Percentiles rank a stretch among this genome's conserved stretches.
Evolutionary conservation across 2,329 filamentous ascomycete species (phyloP).

Genomic region (Amesomyces nigricolor): DNA sequence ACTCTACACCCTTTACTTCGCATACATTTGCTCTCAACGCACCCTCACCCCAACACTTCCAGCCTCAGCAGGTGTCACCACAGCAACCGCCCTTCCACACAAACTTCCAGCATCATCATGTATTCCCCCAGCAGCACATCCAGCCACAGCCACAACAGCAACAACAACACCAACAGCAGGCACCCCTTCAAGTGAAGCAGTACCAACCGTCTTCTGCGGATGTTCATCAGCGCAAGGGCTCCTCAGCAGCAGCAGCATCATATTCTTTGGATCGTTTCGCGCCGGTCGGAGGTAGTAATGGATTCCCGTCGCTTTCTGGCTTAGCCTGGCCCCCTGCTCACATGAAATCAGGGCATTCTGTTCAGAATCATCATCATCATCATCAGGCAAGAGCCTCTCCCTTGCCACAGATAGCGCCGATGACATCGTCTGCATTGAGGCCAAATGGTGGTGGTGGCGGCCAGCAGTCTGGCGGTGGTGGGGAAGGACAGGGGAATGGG

Average conservation of each 20-base stretch:
- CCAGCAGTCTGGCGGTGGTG: constrained; percentile 16
- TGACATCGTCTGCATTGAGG: constrained; percentile 26
- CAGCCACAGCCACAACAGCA: constrained; percentile 11
- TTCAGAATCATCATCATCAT: constrained; percentile 29
- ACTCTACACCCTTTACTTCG: constrained; percentile 28
- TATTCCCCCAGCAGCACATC: constrained; percentile 6
- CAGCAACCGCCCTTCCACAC: constrained; percentile 9
- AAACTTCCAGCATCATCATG: constrained; percentile 15
- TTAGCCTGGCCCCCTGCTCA: constrained; percentile 29
- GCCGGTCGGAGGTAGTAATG: constrained; percentile 28
- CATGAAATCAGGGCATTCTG: constrained; percentile 34
- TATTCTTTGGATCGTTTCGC: constrained; percentile 27
- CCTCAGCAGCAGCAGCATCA: constrained; percentile 16
- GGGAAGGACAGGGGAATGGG: constrained; percentile 32
- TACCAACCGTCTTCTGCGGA: constrained; percentile 23
- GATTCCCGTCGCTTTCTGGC: constrained; percentile 29
- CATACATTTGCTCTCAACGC: constrained; percentile 34
- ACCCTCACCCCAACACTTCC: constrained; percentile 22
- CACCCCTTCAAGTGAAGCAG: constrained; percentile 18
- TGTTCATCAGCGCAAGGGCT: constrained; percentile 18
- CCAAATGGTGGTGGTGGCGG: constrained; percentile 18
- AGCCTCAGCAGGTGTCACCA: constrained; percentile 5
- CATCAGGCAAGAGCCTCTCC: constrained; percentile 19
- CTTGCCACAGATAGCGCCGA: constrained; percentile 20
- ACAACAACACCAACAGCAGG: constrained; percentile 10